Evolutionary conservation across 2,329 filamentous ascomycete genomes (phyloP).

Genomic region (Geosmithia putterillii): DNA sequence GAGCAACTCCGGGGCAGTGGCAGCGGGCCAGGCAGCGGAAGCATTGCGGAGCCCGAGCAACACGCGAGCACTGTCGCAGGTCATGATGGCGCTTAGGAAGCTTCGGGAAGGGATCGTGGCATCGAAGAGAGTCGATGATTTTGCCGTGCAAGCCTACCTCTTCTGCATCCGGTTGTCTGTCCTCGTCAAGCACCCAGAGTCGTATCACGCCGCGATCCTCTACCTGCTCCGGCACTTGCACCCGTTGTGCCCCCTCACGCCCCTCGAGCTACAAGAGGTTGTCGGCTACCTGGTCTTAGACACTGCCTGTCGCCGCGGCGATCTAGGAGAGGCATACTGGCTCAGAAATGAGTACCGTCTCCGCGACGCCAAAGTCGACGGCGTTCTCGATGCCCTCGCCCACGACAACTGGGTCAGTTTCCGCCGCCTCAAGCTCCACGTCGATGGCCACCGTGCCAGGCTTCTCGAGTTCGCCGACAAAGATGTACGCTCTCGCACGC

Average conservation of each 20-base stretch:
- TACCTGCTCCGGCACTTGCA: conserved; percentile 68
- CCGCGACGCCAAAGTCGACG: conserved; percentile 55
- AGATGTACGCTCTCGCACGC: conserved; percentile 58
- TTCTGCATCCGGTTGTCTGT: conserved; percentile 83
- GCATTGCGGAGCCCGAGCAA: conserved; percentile 17
- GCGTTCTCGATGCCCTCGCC: conserved; percentile 56
- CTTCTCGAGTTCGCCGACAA: conserved; percentile 74
- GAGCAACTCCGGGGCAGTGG: neutral
- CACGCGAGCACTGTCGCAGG: conserved; percentile 54
- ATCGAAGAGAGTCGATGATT: conserved; percentile 61
- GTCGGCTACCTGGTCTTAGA: conserved; percentile 75
- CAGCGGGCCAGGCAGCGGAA: neutral
- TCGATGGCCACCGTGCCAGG: conserved; percentile 69
- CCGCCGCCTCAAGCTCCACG: conserved; percentile 54
- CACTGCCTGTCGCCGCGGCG: conserved; percentile 69
- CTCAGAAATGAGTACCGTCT: conserved; percentile 50
- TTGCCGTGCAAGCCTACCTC: conserved; percentile 80
- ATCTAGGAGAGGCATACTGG: conserved; percentile 61
- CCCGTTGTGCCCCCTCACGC: conserved; percentile 51
- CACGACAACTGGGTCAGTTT: conserved; percentile 78
- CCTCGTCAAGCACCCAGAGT: conserved; percentile 69
- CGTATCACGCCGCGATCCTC: conserved; percentile 78
- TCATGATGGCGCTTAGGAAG: conserved; percentile 80
- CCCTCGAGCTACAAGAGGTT: conserved; percentile 66
- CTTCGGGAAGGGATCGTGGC: conserved; percentile 82